Base-by-base conservation (phyloP, 1,139 yeast genomes). In the Scheffersomyces quercinus region DNA sequence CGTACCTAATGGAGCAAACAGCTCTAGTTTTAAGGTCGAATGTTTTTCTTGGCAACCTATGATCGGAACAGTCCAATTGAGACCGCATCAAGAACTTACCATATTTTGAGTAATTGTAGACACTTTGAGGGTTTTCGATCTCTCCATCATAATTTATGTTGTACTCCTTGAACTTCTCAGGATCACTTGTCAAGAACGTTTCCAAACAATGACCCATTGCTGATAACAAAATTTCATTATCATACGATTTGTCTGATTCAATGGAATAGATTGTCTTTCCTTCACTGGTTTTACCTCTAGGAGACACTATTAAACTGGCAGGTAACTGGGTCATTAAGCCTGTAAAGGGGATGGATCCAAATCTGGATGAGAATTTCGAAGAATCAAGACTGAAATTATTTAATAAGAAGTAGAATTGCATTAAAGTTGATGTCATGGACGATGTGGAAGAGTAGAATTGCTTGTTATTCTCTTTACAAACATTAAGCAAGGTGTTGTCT, bases 21-120 rank as follows among this genome's bases (percentile, higher is more conserved):
- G 98, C 98, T 48, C 99, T 71, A 0, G 97, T 88, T 56, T 93
- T 93, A 45, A 93, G 70, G 65, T 93, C 99, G 71, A 93, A 93
- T 0, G 90, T 83, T 10, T 86, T 84, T 0, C 96, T 96, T 0
- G 98, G 97, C 24, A 93, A 69, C 29, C 88, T 66, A 0, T 74
- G 67, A 60, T 89, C 93, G 49, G 75, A 73, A 51, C 97, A 90
- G 64, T 93, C 99, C 47, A 93, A 73, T 62, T 93, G 99, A 0
- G 98, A 91, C 51, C 99, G 73, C 81, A 93, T 77, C 26, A 93
- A 61, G 52, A 93, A 87, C 35, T 77, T 74, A 1, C 85, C 91
- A 47, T 80, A 70, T 30, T 72, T 67, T 4, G 95, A 82, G 63
- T 88, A 90, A 58, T 90, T 93, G 58, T 90, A 91, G 3, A 63